Evolutionary conservation across 495 filamentous ascomycete species (phyloP).

Genomic region (Penicillium canariense): DNA sequence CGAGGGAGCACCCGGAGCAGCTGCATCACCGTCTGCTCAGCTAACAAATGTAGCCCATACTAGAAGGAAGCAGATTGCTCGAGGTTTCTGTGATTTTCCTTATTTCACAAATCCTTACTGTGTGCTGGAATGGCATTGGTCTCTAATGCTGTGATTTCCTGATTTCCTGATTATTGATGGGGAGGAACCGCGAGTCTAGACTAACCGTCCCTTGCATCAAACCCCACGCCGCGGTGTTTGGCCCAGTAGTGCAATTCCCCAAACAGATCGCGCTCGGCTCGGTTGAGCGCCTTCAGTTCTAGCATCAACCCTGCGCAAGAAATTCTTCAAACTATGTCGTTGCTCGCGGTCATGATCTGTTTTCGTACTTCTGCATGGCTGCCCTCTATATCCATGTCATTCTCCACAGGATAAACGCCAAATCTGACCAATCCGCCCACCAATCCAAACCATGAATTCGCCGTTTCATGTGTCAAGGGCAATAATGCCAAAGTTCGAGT

Average conservation of each 20-base stretch:
- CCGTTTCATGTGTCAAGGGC: constrained; percentile 6
- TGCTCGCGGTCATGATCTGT: too few relatives aligned
- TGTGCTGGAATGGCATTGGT: not conserved
- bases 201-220: not conserved
- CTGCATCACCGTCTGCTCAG: too few relatives aligned
- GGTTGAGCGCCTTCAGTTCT: not conserved
- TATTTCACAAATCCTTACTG: too few relatives aligned
- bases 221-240: not conserved
- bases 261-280: not conserved
- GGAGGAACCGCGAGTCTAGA: not conserved
- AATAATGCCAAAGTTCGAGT: constrained; percentile 6
- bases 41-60: too few relatives aligned
- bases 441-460: not conserved
- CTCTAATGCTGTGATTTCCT: not conserved
- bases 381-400: too few relatives aligned
- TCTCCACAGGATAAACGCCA: not conserved
- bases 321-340: too few relatives aligned
- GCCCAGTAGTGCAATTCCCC: not conserved
- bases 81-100: too few relatives aligned
- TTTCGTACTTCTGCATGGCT: too few relatives aligned
- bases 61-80: too few relatives aligned
- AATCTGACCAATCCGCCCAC: not conserved
- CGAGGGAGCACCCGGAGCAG: too few relatives aligned
- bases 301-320: too few relatives aligned
- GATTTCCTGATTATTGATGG: too few relatives aligned